Evolutionary conservation across 1,284 basidiomycete species (phyloP).

Genomic region (Ceratobasidium sp.): DNA sequence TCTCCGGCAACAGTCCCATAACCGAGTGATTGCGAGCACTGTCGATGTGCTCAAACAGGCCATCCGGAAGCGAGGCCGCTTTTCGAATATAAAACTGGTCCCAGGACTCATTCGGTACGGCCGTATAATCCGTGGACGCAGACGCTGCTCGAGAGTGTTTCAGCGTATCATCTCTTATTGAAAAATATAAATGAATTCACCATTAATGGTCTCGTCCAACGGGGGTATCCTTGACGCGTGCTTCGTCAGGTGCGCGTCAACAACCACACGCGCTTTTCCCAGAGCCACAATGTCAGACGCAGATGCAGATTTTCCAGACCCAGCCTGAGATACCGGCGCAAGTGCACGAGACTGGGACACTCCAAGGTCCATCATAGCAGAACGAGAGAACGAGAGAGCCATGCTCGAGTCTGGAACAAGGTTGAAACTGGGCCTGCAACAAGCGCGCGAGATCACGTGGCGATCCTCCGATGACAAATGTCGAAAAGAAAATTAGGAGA

Average conservation of each 20-base stretch:
- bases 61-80: slow-evolving; percentile 80
- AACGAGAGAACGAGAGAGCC: slow-evolving; percentile 27
- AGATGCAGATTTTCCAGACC: slow-evolving; percentile 27
- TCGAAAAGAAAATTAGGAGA: slow-evolving; percentile 13
- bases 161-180: background rate
- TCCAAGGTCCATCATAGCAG: slow-evolving; percentile 14
- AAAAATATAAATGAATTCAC: slow-evolving; percentile 2
- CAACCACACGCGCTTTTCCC: slow-evolving; percentile 28
- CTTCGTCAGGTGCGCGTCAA: slow-evolving; percentile 36
- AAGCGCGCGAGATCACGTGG: slow-evolving; percentile 9
- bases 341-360: slow-evolving; percentile 30
- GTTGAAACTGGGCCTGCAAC: slow-evolving; percentile 26
- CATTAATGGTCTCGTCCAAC: slow-evolving; percentile 32
- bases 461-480: background rate
- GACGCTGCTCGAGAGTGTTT: slow-evolving; percentile 48
- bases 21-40: slow-evolving; percentile 57
- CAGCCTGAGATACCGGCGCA: background rate
- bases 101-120: slow-evolving; percentile 77
- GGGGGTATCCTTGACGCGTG: slow-evolving; percentile 32
- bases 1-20: slow-evolving; percentile 93
- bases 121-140: slow-evolving; percentile 75
- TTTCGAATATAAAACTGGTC: slow-evolving; percentile 81
- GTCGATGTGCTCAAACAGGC: slow-evolving; percentile 80
- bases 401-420: slow-evolving; percentile 2
- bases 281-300: slow-evolving; percentile 25